Conservation (phyloP, 148 eudicot genomes). For the Heliamphora exappendiculata region DNA sequence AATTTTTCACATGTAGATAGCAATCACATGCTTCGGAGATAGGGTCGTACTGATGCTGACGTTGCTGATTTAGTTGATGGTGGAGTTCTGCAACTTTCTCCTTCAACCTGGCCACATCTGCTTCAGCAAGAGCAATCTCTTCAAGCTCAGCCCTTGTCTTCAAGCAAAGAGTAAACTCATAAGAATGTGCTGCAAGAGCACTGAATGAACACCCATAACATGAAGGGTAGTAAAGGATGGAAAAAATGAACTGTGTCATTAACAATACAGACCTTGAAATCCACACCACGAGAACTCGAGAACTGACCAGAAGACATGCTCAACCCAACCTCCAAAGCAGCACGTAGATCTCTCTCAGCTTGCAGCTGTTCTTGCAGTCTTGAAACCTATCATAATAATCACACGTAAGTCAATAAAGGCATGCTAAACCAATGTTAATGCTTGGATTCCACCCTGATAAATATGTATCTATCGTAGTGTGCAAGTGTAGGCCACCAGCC, state of each 20-base stretch:
- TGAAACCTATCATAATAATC: constrained; percentile 50
- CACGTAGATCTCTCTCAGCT: constrained; percentile 96
- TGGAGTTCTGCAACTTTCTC: constrained; percentile 96
- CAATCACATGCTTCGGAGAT: constrained; percentile 63
- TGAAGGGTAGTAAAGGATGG: not conserved
- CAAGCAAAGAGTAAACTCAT: constrained; percentile 19
- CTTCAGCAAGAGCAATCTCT: constrained; percentile 99
- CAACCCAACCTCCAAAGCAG: constrained; percentile 94
- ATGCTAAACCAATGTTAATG: not conserved
- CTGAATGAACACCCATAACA: not conserved
- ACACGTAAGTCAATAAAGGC: constrained; percentile 7
- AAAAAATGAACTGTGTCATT: not conserved
- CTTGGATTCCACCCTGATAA: no score
- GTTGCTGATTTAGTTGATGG: constrained; percentile 94
- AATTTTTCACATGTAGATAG: constrained; percentile 33
- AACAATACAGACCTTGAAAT: constrained; percentile 65
- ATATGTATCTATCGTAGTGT: no score
- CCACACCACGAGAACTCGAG: constrained; percentile 78
- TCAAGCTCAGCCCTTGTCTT: constrained; percentile 99
- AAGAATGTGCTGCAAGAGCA: constrained; percentile 1
- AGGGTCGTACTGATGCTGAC: constrained; percentile 81
- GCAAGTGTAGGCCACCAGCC: no score
- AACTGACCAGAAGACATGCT: constrained; percentile 94
- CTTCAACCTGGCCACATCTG: constrained; percentile 93
- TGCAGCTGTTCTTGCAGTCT: constrained; percentile 97